Percentiles rank a stretch among this genome's conserved stretches.
Conservation (phyloP, 176 grass and related monocot genomes). For the Guadua angustifolia region DNA sequence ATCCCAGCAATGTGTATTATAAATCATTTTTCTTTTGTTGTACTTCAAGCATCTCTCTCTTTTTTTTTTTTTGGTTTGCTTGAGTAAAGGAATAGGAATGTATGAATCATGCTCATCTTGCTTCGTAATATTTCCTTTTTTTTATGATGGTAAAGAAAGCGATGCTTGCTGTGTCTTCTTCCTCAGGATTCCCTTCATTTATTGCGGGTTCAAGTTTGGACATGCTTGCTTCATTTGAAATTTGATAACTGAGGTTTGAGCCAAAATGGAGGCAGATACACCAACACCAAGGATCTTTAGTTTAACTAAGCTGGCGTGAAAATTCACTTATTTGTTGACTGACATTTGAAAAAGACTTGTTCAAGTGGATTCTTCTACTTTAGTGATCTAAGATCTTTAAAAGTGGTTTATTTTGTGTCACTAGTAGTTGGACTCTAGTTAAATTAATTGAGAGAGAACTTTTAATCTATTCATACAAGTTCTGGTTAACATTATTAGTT, state of each 20-base stretch:
- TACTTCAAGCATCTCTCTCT: background rate
- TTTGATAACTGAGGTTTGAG: conserved; percentile 23
- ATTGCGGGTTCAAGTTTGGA: background rate
- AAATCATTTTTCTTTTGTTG: background rate
- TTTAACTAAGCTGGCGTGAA: background rate
- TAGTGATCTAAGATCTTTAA: background rate
- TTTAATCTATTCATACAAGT: conserved; percentile 15
- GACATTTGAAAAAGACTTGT: conserved; percentile 13
- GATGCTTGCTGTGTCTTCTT: background rate
- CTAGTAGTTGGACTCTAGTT: conserved; percentile 28
- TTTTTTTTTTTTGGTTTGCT: background rate
- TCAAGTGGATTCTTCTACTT: conserved; percentile 19
- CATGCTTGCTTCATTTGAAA: conserved; percentile 13
- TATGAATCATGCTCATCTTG: conserved; percentile 12
- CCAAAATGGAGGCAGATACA: conserved; percentile 24
- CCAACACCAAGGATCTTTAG: background rate
- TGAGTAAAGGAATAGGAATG: background rate
- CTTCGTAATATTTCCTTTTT: background rate
- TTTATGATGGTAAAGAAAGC: conserved; percentile 26
- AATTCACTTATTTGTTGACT: background rate
- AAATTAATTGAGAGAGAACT: conserved; percentile 11
- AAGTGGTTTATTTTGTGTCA: background rate
- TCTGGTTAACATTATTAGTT: conserved; percentile 37
- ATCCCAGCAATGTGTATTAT: background rate
- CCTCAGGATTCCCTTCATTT: background rate